Evolutionary conservation across 2,329 filamentous ascomycete species (phyloP), one percentile per base, ranked within the genome.

Genomic region (Diaporthe destruens): DNA sequence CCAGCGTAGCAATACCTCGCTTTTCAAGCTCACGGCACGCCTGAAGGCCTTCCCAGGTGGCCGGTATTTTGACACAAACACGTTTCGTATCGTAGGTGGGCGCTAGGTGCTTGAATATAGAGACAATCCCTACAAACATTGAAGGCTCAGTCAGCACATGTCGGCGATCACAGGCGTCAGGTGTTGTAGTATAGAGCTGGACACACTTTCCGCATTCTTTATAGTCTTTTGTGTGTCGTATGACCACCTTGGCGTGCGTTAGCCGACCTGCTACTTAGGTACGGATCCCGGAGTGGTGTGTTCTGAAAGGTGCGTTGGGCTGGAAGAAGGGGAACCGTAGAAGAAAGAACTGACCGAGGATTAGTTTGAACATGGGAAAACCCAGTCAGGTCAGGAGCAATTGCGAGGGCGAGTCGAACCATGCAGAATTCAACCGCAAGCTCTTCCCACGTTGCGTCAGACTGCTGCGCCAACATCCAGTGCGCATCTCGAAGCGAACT

Each of bases 61-160:
- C 84, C 0, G 89, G 88, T 53, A 92, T 87, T 77, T 92, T 92
- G 80, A 92, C 89, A 74, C 87, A 91, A 34, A 92, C 81, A 39
- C 89, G 83, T 11, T 82, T 82, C 3, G 79, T 75, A 70, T 88
- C 83, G 68, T 88, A 84, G 1, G 75, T 74, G 0, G 85, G 83
- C 3, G 83, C 82, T 16, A 89, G 75, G 59, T 81, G 78, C 59
- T 81, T 80, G 77, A 87, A 87, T 42, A 88, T 81, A 6, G 82
- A 79, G 23, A 87, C 78, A 49, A 90, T 86, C 69, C 88, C 88
- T 90, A 55, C 34, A 36, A 36, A 36, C 9, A 9, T 36, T 36
- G 32, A n/a, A 5, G 6, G 20, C 5, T 9, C 39, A 8, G 29
- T 67, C 42, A 71, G 36, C 23, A 23, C 39, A 23, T 25, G 2